Evolutionary conservation across 2,329 filamentous ascomycete species (phyloP), one percentile per base, ranked within the genome.

Genomic region (Huntiella abstrusa): DNA sequence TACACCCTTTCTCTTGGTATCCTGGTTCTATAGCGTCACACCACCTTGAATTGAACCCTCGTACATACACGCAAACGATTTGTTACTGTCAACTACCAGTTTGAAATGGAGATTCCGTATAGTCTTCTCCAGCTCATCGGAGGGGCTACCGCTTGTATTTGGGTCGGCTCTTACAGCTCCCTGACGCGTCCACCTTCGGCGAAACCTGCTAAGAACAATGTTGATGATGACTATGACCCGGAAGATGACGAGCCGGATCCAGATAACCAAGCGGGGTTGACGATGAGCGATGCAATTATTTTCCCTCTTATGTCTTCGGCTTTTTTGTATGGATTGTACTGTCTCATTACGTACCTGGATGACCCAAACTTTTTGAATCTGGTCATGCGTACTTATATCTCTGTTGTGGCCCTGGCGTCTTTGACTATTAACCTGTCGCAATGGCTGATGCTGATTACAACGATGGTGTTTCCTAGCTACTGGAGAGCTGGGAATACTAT

Each of bases 341-440:
- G 87, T 55, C 67, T 94, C 50, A 85, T 96, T 57, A 85, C 92
- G 59, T 91, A 80, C 72, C 73, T 95, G 47, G 69, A 88, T 53
- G 83, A 94, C 55, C 79, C 86, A 1, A 69, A 77, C 8, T 65
- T 92, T 16, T 63, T 96, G 55, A 95, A 88, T 64, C 83, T 80
- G 60, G 72, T 92, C 35, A 65, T 96, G 16, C 79, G 83, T 35
- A 76, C 72, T 56, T 95, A 96, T 65, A 87, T 94, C 62, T 83
- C 82, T 3, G 60, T 75, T 49, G 76, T 88, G 57, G 84, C 83
- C 0, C 62, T 92, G n/a, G 78, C 82, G 51, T 84, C 83, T 51
- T 69, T 91, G 12, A 69, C 77, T 6, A 77, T 76, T 38, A 69
- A 94, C 17, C 63, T 86, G 41, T 78, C 77, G n/a, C 86, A 95